Evolutionary conservation across 2,329 filamentous ascomycete genomes (phyloP), one percentile per base, ranked within the genome.

Genomic region (Trichoderma sp.): DNA sequence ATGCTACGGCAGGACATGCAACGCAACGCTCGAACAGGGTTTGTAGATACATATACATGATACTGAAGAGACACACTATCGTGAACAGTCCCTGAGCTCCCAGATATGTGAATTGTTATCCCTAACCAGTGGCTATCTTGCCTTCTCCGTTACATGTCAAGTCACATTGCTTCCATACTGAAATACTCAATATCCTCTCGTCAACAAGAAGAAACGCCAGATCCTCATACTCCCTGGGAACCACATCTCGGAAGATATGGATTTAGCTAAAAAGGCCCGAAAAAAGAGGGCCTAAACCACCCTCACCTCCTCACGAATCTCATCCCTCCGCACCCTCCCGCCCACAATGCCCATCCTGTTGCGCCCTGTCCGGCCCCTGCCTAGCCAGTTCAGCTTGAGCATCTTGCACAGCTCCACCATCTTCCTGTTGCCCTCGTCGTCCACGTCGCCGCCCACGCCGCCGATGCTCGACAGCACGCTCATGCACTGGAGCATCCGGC

Each of bases 301-400:
- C 21, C 79, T 75, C 28, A 82, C 67, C 68, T 80, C 78, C 57
- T 80, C 79, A 56, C 77, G 74, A 4, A 70, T 67, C 62, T 76
- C 76, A 26, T 82, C 81, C 58, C 83, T 76, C 68, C 79, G 79
- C 10, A 86, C 83, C 60, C 85, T 76, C 0, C 83, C 85, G 2
- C 93, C 93, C 0, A 98, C 93, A 74, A 97, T 94, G 0, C 95
- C 95, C 69, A 92, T 86, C 61, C 95, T 81, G 76, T 98, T 96
- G 68, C 95, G 83, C 0, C 95, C 95, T 3, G 93, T 98, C 43
- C 95, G 81, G 0, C 94, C 94, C 54, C 95, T 83, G 0, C 94
- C 94, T 1, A 99, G 83, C 95, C 95, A 99, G 76, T 99, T 99
- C 72, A 97, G 87, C 78, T 98, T 99, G 67, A 99, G 81, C 71